Conservation (phyloP, 305 asterid genomes). For the Ajuga reptans region DNA sequence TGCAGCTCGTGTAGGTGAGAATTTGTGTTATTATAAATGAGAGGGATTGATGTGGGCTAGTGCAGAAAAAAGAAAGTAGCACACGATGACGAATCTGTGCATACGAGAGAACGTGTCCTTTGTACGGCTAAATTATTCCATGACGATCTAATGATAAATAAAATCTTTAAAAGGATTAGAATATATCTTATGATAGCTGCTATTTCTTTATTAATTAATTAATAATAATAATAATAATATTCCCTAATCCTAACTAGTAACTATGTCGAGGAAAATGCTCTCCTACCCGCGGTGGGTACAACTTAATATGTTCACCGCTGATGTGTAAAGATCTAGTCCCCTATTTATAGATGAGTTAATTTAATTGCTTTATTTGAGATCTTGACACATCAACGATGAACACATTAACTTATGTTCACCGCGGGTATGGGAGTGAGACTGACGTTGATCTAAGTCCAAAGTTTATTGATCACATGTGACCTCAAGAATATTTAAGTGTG, state of each 20-base stretch:
- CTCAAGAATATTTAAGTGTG: slow-evolving; percentile 2
- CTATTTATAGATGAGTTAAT: too few relatives aligned
- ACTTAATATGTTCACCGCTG: too few relatives aligned
- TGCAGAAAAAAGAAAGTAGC: slow-evolving; percentile 10
- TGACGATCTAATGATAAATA: background rate
- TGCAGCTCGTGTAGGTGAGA: too few relatives aligned
- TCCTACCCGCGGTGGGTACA: too few relatives aligned
- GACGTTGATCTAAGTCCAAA: background rate
- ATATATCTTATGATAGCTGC: background rate
- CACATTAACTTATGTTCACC: too few relatives aligned
- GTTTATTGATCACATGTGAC: background rate
- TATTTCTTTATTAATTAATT: background rate
- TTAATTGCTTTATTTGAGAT: too few relatives aligned
- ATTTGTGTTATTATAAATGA: background rate
- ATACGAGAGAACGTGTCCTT: slow-evolving; percentile 28
- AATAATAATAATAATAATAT: background rate
- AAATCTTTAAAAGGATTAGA: slow-evolving; percentile 13
- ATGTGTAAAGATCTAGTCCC: too few relatives aligned
- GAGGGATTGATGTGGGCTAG: slow-evolving; percentile 26
- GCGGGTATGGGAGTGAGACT: too few relatives aligned
- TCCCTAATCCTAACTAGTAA: background rate
- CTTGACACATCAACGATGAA: too few relatives aligned
- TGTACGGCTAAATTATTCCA: slow-evolving; percentile 28
- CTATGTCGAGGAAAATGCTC: too few relatives aligned
- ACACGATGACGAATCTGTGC: slow-evolving; percentile 33